Evolutionary conservation across 768 basidiomycete genomes (phyloP), one percentile per base, ranked within the genome.

Genomic region (Auriscalpium microsporum): DNA sequence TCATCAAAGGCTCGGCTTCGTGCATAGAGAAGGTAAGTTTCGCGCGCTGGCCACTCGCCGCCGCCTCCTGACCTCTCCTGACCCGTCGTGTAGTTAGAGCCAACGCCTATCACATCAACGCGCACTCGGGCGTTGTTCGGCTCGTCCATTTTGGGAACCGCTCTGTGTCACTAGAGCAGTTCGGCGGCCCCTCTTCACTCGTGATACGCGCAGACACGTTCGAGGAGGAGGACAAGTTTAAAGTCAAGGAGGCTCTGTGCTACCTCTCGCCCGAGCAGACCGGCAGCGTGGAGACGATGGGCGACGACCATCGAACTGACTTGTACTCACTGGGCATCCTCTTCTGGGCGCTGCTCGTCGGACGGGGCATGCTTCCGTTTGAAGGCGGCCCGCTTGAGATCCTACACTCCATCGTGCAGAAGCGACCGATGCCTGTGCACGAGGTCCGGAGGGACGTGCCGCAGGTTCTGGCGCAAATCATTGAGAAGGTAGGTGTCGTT

Each of bases 251-350:
- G 68, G 85, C 84, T 2, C 69, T 87, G 6, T 86, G 82, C 65
- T 89, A 86, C 63, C 76, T 87, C 36, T 83, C 85, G 7, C 87
- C 87, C 14, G 86, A 87, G 64, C 86, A 89, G 67, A 87, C 85
- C 1, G 85, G 85, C 9, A 81, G 84, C 62, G 81, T 82, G 58
- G 84, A 86, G 65, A 84, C 82, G 6, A 81, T 81, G 67, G 75
- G 78, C 2, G 84, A 86, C 61, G 86, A 89, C 63, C 83, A 86
- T 59, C 68, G 85, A 56, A 86, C 87, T 11, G 87, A 89, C 67
- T 68, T 89, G 33, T 87, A 89, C 65, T 83, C 84, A 0, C 73
- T 87, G 8, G 87, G 87, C 2, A 79, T 86, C 55, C 65, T 86
- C 61, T 86, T 86, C 64, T 87, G 85, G 85, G 85, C 84, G 10